Conservation (phyloP, 345 rosid species). For the Populus alba region DNA sequence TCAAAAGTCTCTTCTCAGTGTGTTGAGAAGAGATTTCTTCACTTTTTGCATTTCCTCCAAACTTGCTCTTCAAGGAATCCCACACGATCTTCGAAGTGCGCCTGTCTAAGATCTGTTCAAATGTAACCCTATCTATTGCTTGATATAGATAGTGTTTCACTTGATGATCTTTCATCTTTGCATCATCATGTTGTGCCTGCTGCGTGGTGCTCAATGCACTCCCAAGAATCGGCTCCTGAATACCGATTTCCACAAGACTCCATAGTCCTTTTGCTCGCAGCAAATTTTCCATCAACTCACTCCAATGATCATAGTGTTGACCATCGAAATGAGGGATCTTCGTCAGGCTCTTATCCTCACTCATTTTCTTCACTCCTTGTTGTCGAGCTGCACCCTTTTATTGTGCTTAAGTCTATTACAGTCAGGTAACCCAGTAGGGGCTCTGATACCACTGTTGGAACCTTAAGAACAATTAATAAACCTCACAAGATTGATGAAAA, state of each 20-base stretch:
- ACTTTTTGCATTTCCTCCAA: conserved; percentile 13
- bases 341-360: too few relatives aligned
- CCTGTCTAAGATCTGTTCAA: conserved; percentile 3
- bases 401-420: too few relatives aligned
- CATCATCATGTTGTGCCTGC: not conserved
- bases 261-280: not conserved
- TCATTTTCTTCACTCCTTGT: too few relatives aligned
- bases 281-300: conserved; percentile 19
- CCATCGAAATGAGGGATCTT: not conserved
- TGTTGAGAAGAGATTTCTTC: not conserved
- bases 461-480: too few relatives aligned
- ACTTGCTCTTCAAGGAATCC: conserved; percentile 13
- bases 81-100: conserved; percentile 5
- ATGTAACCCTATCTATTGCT: too few relatives aligned
- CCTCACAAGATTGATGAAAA: too few relatives aligned
- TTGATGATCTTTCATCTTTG: not conserved
- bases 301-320: conserved; percentile 11
- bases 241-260: not conserved
- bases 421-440: too few relatives aligned
- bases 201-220: not conserved
- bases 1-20: conserved; percentile 11
- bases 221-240: not conserved
- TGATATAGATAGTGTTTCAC: too few relatives aligned
- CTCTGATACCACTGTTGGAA: too few relatives aligned
- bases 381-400: too few relatives aligned